phyloP scores from a whole-genome alignment of 2,329 filamentous ascomycete genomes.

The Sordariomycetes sp. region DNA sequence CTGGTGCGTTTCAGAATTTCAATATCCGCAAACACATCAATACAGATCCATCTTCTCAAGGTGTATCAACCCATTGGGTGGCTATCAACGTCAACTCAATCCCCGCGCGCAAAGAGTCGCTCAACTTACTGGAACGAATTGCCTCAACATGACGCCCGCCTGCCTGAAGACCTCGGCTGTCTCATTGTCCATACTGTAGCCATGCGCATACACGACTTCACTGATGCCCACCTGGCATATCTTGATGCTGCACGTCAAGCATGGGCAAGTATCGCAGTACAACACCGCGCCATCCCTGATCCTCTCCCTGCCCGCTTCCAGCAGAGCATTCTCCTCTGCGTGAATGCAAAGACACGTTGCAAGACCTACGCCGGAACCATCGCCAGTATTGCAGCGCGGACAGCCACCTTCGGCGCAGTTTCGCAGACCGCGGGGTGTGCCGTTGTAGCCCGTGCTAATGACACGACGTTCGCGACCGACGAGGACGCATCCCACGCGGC shows the following conservation, averaged over 20 bases:
- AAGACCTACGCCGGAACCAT: conserved; percentile 60
- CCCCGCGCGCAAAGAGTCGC: conserved; percentile 1
- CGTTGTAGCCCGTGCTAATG: conserved; percentile 94
- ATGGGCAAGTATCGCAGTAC: conserved; percentile 95
- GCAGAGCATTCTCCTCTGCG: conserved; percentile 91
- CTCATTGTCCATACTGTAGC: conserved; percentile 88
- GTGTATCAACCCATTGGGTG: conserved; percentile 55
- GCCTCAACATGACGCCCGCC: conserved; percentile 75
- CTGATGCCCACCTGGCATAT: conserved; percentile 93
- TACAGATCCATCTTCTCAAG: conserved; percentile 42
- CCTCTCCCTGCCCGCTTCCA: conserved; percentile 87
- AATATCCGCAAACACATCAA: too few relatives aligned
- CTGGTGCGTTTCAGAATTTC: too few relatives aligned
- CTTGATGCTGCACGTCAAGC: conserved; percentile 96
- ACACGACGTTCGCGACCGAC: conserved; percentile 74
- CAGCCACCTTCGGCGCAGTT: conserved; percentile 96
- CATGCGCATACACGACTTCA: conserved; percentile 83
- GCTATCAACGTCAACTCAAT: conserved; percentile 19
- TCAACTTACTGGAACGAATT: conserved; percentile 71
- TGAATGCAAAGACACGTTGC: conserved; percentile 94
- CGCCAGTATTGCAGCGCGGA: conserved; percentile 71
- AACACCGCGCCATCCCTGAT: conserved; percentile 75
- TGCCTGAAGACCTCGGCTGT: conserved; percentile 74
- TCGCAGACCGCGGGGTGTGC: conserved; percentile 77
- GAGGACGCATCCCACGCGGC: conserved; percentile 87